Evolutionary conservation across 441 rosid genomes (phyloP), one percentile per base, ranked within the genome.

Genomic region (Raphanus hybrid): DNA sequence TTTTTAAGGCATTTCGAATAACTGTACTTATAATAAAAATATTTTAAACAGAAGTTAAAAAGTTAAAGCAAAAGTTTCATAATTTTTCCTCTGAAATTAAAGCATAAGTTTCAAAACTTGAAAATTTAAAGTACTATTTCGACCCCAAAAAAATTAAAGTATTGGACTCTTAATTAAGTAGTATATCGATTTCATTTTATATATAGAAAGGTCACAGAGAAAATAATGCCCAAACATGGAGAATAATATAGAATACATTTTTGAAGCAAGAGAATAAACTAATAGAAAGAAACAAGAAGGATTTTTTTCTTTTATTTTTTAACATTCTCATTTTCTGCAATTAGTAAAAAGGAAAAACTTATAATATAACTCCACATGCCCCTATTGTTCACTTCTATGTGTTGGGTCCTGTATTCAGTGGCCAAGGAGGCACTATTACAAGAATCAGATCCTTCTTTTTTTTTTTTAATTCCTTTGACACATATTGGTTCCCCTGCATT

Each of bases 401-500:
- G 75, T 52, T 73, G 78, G 66, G 70, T 73, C 67, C 54, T n/a
- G 10, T 54, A 43, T 62, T 78, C 78, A 54, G 3, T 69, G 78
- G 70, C 71, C 52, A 20, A 37, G n/a, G 67, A 61, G 48, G 55
- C 69, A 69, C 66, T 54, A 68, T 73, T 78, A 35, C 67, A 43
- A 62, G 82, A 78, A 78, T 74, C 62, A 55, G 61, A 69, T 78
- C 62, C 74, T 50, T 16, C 20, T 67, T 32, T 61, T 3, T 29
- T 29, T 29, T 29, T 29, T 6, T 34, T 23, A 9, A 5, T 23
- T 12, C 20, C 16, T 62, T 45, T 45, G 10, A 63, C 61, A 63
- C 35, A 6, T 18, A 18, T 18, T 18, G 20, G 20, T 18, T 18
- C 20, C 20, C 20, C 20, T 18, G 20, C 20, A 18, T 18, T 18